phyloP scores from a whole-genome alignment of 1,139 yeast genomes.

The Candida labiduridarum region DNA sequence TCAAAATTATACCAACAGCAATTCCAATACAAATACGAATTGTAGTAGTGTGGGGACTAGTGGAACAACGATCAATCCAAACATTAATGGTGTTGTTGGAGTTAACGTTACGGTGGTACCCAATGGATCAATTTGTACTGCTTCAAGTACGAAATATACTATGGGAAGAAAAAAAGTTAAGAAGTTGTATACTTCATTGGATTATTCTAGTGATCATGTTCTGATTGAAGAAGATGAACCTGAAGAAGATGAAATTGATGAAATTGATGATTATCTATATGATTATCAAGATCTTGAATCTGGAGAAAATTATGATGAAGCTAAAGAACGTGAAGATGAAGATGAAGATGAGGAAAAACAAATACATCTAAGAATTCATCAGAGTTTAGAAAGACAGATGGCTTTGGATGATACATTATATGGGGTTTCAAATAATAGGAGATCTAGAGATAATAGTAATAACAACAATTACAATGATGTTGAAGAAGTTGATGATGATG shows the following conservation, averaged over 20 bases:
- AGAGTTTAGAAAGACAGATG: not conserved
- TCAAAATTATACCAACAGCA: not conserved
- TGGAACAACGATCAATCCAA: not conserved
- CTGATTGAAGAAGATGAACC: constrained; percentile 7
- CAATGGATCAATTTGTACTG: not conserved
- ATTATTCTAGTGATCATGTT: constrained; percentile 5
- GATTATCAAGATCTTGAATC: constrained; percentile 1
- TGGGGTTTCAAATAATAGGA: not conserved
- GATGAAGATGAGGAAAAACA: not conserved
- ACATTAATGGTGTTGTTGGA: too few relatives aligned
- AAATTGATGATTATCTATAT: not conserved
- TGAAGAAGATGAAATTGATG: not conserved
- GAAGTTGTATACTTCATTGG: constrained; percentile 1
- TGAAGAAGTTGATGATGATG: not conserved
- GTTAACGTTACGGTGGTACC: not conserved
- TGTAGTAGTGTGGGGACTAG: not conserved
- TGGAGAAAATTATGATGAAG: constrained; percentile 4
- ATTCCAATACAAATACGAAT: not conserved
- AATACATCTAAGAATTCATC: not conserved
- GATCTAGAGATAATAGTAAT: not conserved
- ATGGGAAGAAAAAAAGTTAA: not conserved
- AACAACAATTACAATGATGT: not conserved
- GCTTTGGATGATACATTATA: not conserved
- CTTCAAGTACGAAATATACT: constrained; percentile 2
- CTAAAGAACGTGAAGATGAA: not conserved